Conservation (phyloP, 129 eudicot species). For the Apium graveolens region DNA sequence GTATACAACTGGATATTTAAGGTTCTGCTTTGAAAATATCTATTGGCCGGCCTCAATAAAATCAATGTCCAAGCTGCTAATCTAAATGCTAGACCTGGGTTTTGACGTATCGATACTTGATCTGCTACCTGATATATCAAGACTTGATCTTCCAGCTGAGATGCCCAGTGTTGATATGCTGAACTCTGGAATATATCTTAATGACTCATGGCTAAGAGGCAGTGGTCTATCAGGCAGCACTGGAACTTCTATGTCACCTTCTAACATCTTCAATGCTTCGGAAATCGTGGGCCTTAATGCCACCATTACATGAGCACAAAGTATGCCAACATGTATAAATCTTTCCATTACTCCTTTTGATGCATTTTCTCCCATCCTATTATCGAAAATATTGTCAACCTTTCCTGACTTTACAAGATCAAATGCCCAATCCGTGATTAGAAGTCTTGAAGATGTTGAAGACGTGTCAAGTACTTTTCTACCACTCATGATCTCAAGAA, state of each 20-base stretch:
- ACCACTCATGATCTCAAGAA: slow-evolving; percentile 73
- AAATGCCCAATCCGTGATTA: slow-evolving; percentile 76
- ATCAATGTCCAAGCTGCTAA: background rate
- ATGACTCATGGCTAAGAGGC: slow-evolving; percentile 48
- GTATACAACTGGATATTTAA: background rate
- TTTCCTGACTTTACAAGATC: slow-evolving; percentile 38
- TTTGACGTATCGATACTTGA: background rate
- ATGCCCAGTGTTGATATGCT: background rate
- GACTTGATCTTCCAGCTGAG: slow-evolving; percentile 2
- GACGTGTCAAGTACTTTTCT: slow-evolving; percentile 48
- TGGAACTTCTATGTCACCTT: slow-evolving; percentile 75
- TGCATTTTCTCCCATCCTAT: slow-evolving; percentile 31
- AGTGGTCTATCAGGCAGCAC: slow-evolving; percentile 50
- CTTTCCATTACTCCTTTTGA: slow-evolving; percentile 56
- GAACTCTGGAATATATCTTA: slow-evolving; percentile 13
- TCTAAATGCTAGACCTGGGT: background rate
- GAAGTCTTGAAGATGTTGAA: slow-evolving; percentile 19
- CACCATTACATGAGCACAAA: slow-evolving; percentile 78
- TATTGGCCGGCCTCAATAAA: background rate
- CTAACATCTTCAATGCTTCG: slow-evolving; percentile 72
- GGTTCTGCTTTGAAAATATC: background rate
- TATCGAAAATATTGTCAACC: slow-evolving; percentile 32
- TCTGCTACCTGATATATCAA: background rate
- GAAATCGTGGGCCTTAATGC: slow-evolving; percentile 68
- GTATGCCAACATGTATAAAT: slow-evolving; percentile 56